Evolutionary conservation across 176 grass and related monocot genomes (phyloP), one percentile per base, ranked within the genome.

Genomic region (Oryza rufipogon): DNA sequence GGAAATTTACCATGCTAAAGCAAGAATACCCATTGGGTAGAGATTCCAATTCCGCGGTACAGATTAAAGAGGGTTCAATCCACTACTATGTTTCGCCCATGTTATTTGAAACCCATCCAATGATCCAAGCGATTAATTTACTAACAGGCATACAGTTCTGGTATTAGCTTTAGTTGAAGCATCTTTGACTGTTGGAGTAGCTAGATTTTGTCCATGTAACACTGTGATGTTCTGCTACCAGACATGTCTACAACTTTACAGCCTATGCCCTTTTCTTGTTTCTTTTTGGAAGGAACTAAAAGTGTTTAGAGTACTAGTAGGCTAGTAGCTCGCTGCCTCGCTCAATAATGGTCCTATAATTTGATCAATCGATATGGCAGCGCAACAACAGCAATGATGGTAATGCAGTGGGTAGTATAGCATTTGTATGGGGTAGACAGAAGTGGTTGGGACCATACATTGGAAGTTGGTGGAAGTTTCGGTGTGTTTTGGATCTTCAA

Each of bases 331-430:
- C 61, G 28, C 28, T 28, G 28, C 28, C 28, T 28, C 28, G 73
- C 74, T 61, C 79, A 68, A 86, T 82, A 73, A 79, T 86, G 58
- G 47, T 74, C 60, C 68, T 78, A 90, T 86, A 86, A 85, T 81
- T 70, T 76, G 15, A 26, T 63, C 36, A 68, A 78, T 67, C 72
- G 73, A 22, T 90, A 78, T 68, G 79, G 39, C 74, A 68, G 32
- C 47, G 47, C 69, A 86, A 74, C 74, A 64, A 11, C 38, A 83
- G 22, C 61, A 83, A 83, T 83, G 39, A 61, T 86, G 28, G 47
- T 69, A 79, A 64, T 90, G 80, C 67, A 56, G 68, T 82, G 67
- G 46, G 66, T 45, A 82, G 73, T 87, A 51, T 82, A 80, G 73
- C 67, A 76, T 61, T 64, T 28, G 38, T 58, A 80, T 68, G 20